Base-by-base conservation (phyloP, 805 yeast species). In the Lipomyces japonicus region DNA sequence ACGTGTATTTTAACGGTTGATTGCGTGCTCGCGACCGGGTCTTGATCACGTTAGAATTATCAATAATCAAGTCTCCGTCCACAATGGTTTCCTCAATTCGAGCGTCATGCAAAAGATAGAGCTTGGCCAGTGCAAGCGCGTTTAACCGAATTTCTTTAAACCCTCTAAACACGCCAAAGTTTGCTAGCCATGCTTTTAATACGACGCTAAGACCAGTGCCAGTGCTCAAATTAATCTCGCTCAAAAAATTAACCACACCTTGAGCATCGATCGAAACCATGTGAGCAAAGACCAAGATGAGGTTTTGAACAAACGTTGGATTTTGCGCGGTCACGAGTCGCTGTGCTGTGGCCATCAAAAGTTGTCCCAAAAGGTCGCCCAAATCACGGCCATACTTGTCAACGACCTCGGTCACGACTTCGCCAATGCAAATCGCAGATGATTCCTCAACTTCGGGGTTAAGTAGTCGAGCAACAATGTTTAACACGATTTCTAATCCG, bases 11-110 rank as follows among this genome's bases (percentile, higher is more conserved):
- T 44, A 79, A 76, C 0, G 86, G 84, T 75, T 51, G 45, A 16
- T 61, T 67, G 59, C 78, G 81, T 2, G 95, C 80, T 83, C 82
- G 85, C 0, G 96, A 86, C 62, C 97, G 77, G 0, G 97, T 91
- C 3, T 87, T 70, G 31, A 91, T 89, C n/a, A 78, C 59, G 48
- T 80, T 84, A 39, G 71, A 68, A 61, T 80, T 76, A 2, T 85
- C 81, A 25, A 84, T 68, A 30, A 81, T 41, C n/a, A 59, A 68
- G 53, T 88, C 88, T n/a, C 95, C 97, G 57, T 88, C 77, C 0
- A 90, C 95, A 3, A 68, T 51, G 2, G 87, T 63, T 0, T 63
- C 51, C 26, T 73, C 72, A 2, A 89, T 64, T 7, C 81, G 68
- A 1, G 70, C 63, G 51, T 84, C 86, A 18, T 75, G 70, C n/a